Evolutionary conservation across 257 asterid genomes (phyloP), one percentile per base, ranked within the genome.

Genomic region (Rubia yunnanensis): DNA sequence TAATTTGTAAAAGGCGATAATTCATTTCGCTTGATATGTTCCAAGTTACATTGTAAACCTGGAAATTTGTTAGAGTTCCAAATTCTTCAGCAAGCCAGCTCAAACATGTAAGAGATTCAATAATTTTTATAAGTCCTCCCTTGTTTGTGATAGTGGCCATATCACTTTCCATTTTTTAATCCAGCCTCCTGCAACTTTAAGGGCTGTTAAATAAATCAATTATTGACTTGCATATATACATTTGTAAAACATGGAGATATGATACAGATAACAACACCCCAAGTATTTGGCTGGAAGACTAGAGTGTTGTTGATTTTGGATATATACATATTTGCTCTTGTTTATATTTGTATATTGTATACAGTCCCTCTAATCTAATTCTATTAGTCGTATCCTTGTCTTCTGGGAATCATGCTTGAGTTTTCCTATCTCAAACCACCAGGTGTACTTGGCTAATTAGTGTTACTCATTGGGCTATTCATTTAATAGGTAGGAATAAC

Each of bases 401-500:
- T 41, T 60, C n/a, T 70, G 57, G 46, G 22, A 52, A 10, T 0
- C 23, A 60, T 11, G 13, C n/a, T 20, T 57, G 50, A 39, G 5
- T 15, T 18, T 60, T 7, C 39, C 49, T 35, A 30, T 70, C 27
- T 1, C 38, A 13, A 31, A 23, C 15, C 52, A 32, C 2, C 15
- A 46, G 26, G 53, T 30, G 66, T 41, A 13, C 49, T 39, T 68
- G 10, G 30, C 35, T 61, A 74, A 44, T 65, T 20, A 70, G 10
- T n/a, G 26, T 55, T 30, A 67, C 72, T 41, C 56, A 63, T 57
- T 23, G 54, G 13, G 57, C 35, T 58, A 3, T 49, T 67, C 28
- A 6, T 32, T 73, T 63, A 54, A 75, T 87, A 94, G 99, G 96
- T 88, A 22, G 99, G 98, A 66, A 76, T 86, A 57, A 81, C 91